These are phyloP conservation scores for Alternaria metachromatica DNA, from an alignment of 2,329 filamentous ascomycete species.

Conservation along the genomic window DNA sequence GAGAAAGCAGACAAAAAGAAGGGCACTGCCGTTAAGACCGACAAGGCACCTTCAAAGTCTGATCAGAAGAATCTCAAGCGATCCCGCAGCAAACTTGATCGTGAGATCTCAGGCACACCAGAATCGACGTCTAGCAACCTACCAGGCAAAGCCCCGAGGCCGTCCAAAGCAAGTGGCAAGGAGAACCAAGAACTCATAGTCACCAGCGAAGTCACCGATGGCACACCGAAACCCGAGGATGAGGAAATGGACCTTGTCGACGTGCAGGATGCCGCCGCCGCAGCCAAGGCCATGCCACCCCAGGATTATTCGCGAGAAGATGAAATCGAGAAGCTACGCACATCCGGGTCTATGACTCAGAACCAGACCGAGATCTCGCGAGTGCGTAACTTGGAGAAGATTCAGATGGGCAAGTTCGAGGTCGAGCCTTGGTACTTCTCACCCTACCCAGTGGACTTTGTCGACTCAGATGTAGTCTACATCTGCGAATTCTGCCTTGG, in stretches of 20 bases:
- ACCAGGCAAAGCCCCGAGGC: conserved; percentile 53
- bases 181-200: conserved; percentile 62
- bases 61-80: conserved; percentile 56
- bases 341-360: conserved; percentile 97
- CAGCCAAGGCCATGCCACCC: conserved; percentile 59
- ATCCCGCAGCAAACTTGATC: conserved; percentile 54
- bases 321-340: conserved; percentile 95
- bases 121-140: conserved; percentile 61
- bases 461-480: conserved; percentile 87
- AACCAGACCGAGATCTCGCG: conserved; percentile 96
- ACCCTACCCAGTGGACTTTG: conserved; percentile 89
- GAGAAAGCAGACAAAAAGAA: conserved; percentile 90
- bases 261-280: conserved; percentile 59
- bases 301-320: conserved; percentile 77
- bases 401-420: conserved; percentile 92
- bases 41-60: conserved; percentile 52
- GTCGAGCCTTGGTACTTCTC: conserved; percentile 99
- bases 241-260: conserved; percentile 61
- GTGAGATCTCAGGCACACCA: conserved; percentile 63
- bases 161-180: conserved; percentile 65
- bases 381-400: conserved; percentile 90
- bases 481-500: conserved; percentile 97
- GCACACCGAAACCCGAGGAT: conserved; percentile 59
- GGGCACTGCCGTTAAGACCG: conserved; percentile 58
- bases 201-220: conserved; percentile 56